Conservation (phyloP, 768 basidiomycete species). For the Pulveroboletus ravenelii region DNA sequence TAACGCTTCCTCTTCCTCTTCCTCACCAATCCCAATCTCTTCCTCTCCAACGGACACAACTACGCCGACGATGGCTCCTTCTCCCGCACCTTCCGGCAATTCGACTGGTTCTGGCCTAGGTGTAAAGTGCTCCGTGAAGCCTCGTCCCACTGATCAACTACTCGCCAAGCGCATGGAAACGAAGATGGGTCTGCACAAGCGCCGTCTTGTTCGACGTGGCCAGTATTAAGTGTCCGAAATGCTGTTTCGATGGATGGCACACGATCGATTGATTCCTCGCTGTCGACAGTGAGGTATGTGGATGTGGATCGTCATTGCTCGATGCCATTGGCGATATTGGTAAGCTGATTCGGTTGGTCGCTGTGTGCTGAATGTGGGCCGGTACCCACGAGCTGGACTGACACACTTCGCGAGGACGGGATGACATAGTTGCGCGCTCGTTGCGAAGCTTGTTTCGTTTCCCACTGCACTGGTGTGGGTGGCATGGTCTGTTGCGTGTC, state of each 20-base stretch:
- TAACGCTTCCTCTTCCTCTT: conserved; percentile 15
- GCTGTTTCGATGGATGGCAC: neutral
- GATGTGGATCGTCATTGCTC: conserved; percentile 6
- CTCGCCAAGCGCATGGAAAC: conserved; percentile 16
- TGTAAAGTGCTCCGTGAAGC: conserved; percentile 15
- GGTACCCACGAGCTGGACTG: conserved; percentile 8
- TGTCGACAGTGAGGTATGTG: neutral
- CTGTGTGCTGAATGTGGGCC: conserved; percentile 2
- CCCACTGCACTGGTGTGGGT: neutral
- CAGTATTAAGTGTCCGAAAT: neutral
- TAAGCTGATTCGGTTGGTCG: neutral
- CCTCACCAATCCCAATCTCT: neutral
- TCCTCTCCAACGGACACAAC: neutral
- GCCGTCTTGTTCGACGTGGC: conserved; percentile 19
- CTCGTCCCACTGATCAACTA: conserved; percentile 6
- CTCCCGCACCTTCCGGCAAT: conserved; percentile 6
- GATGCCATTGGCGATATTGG: conserved; percentile 11
- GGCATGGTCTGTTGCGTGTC: neutral
- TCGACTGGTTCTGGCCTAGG: conserved; percentile 7
- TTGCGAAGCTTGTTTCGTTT: conserved; percentile 1
- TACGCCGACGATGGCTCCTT: conserved; percentile 1
- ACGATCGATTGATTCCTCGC: neutral
- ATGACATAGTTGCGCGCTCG: conserved; percentile 6
- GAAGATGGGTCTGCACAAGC: conserved; percentile 20
- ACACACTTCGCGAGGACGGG: neutral